Evolutionary conservation across 208 protist species (phyloP).

Genomic region (Leishmania tropica): DNA sequence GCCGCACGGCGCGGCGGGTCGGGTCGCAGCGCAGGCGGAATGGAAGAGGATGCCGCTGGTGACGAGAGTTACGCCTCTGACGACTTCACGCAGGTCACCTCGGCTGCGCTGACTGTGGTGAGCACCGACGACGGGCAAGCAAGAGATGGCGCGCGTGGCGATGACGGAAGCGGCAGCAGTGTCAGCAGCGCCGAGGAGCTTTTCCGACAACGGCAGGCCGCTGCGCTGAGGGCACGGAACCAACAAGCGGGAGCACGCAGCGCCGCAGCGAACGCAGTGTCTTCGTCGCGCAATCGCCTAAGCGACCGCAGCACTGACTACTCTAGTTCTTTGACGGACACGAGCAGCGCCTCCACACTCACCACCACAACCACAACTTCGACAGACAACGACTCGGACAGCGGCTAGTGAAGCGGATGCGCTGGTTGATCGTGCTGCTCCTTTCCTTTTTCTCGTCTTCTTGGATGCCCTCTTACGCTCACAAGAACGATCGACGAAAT

Average conservation of each 20-base stretch:
- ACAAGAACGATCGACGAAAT: not conserved
- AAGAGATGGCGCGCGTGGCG: not conserved
- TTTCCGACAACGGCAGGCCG: constrained; percentile 34
- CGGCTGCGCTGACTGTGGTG: constrained; percentile 3
- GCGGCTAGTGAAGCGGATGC: not conserved
- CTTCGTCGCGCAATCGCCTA: not conserved
- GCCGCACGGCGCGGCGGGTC: not conserved
- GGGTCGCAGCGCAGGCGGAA: not conserved
- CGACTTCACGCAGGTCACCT: constrained; percentile 12
- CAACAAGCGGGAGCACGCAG: constrained; percentile 4
- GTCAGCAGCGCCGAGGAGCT: constrained; percentile 45
- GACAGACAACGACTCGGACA: constrained; percentile 5
- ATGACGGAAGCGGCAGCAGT: constrained; percentile 22
- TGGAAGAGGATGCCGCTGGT: not conserved
- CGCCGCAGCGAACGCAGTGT: not conserved
- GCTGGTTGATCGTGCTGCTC: no score
- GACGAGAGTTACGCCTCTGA: constrained; percentile 23
- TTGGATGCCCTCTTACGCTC: not conserved
- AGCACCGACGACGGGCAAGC: not conserved
- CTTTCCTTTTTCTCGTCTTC: not conserved
- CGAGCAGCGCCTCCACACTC: not conserved
- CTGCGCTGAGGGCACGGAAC: constrained; percentile 26
- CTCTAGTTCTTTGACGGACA: constrained; percentile 4
- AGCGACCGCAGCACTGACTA: not conserved
- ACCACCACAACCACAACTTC: not conserved